These are phyloP conservation scores for Elaeagnus macrophylla DNA, from an alignment of 306 rosid genomes.

Conservation along the genomic window DNA sequence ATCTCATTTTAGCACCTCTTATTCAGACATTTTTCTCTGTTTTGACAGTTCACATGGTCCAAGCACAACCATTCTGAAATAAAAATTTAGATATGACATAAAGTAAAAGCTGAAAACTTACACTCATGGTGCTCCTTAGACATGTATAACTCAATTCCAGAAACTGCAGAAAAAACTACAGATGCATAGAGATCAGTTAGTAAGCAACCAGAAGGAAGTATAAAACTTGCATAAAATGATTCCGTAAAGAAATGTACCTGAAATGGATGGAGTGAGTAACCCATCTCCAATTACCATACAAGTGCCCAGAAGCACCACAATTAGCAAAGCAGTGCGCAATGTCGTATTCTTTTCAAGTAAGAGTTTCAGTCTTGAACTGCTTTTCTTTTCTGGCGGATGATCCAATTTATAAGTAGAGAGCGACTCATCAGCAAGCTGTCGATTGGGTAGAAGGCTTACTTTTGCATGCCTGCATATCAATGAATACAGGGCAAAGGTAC, in stretches of 20 bases:
- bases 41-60: background rate
- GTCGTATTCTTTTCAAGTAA: conserved; percentile 71
- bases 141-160: conserved; percentile 87
- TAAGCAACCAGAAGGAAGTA: conserved; percentile 16
- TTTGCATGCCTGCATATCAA: conserved; percentile 90
- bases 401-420: conserved; percentile 80
- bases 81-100: conserved; percentile 6
- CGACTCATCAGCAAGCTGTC: conserved; percentile 77
- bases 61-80: background rate
- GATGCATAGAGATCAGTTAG: conserved; percentile 4
- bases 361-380: conserved; percentile 48
- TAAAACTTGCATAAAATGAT: background rate
- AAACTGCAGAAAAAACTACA: conserved; percentile 90
- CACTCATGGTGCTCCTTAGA: conserved; percentile 83
- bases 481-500: conserved; percentile 94
- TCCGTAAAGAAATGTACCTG: conserved; percentile 44
- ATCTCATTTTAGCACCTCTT: conserved; percentile 3
- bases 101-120: conserved; percentile 36
- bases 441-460: conserved; percentile 80
- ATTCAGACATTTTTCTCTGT: conserved; percentile 1
- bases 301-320: conserved; percentile 97
- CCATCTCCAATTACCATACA: conserved; percentile 99
- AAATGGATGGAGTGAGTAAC: conserved; percentile 89
- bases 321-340: conserved; percentile 73
- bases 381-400: conserved; percentile 54